Base-by-base conservation (phyloP, 1,139 yeast species). In the Meyerozyma carpophila region DNA sequence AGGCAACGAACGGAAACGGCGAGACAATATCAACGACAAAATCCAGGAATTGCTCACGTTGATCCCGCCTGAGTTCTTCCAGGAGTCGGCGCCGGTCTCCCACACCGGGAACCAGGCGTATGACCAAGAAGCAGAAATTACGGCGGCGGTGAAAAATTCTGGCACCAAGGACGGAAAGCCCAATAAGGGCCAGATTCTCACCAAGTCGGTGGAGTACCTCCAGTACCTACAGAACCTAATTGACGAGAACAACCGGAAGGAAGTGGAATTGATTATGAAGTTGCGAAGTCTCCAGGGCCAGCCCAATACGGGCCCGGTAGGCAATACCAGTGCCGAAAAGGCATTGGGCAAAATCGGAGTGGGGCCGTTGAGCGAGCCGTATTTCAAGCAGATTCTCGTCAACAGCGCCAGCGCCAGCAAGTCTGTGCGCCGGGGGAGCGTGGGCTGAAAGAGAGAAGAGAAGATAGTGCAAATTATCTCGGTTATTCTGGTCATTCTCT, bases 91-190 rank as follows among this genome's bases (percentile, higher is more conserved):
- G 11, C 45, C 28, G 37, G 39, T 10, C 47, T 44, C 32, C 14
- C 21, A 5, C 16, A 11, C 26, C 2, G 26, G 37, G 11, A 13
- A 13, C 5, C 25, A 18, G 18, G 36, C 36, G 14, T 9, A 47
- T 28, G 49, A 49, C 37, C 56, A 54, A 39, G 57, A 54, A 13
- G 55, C 55, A 4, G 64, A 67, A 25, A 56, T 58, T 18, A 57
- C 59, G 4, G 61, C 63, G 2, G 66, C 67, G 0, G 57, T 76
- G 41, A 74, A 74, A 52, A 76, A 78, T 20, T 72, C 83, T 11
- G 87, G 90, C 3, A 80, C 90, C 3, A 86, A 85, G 51, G 96
- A 88, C 56, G 96, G 95, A 4, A 84, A 84, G 53, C 97, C 97
- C 1, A 90, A 90, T 58, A 91, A 91, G 66, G 97, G 97, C 1